A percentile compares a stretch with the other conserved stretches of the same genome.
These are phyloP conservation scores for Termitomyces sp. DNA, from an alignment of 768 basidiomycete genomes.

Conservation along the genomic window DNA sequence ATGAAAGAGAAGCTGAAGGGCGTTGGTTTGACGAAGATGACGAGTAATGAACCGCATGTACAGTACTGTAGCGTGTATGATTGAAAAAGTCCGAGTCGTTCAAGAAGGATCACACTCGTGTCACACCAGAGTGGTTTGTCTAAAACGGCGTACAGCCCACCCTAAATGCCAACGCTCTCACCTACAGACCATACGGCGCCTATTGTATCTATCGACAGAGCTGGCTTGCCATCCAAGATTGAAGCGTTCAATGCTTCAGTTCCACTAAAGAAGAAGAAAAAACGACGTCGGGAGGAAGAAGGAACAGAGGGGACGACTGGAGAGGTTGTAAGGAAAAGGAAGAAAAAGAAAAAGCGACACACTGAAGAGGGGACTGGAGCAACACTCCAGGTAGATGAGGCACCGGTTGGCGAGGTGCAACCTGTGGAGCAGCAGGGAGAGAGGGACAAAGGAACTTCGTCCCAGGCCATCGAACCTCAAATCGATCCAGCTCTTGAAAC, in stretches of 20 bases:
- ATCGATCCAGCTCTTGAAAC: constrained; percentile 20
- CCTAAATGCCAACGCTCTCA: constrained; percentile 38
- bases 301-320: constrained; percentile 11
- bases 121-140: constrained; percentile 7
- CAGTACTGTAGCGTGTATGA: neutral
- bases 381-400: neutral
- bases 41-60: constrained; percentile 15
- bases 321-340: constrained; percentile 17
- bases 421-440: constrained; percentile 25
- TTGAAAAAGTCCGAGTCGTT: neutral
- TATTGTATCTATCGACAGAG: constrained; percentile 1
- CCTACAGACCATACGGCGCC: neutral
- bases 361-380: constrained; percentile 22
- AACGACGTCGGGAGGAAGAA: constrained; percentile 26
- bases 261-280: constrained; percentile 36
- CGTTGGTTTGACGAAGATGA: constrained; percentile 75
- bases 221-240: neutral
- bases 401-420: neutral
- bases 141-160: constrained; percentile 28
- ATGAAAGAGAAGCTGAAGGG: constrained; percentile 61
- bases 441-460: constrained; percentile 32
- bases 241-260: constrained; percentile 1
- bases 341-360: constrained; percentile 36
- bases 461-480: constrained; percentile 18
- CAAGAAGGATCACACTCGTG: constrained; percentile 11